Percentiles rank a stretch among this genome's conserved stretches.
These are phyloP conservation scores for Phanerodontia chrysosporium DNA, from an alignment of 768 basidiomycete genomes.

Conservation along the genomic window DNA sequence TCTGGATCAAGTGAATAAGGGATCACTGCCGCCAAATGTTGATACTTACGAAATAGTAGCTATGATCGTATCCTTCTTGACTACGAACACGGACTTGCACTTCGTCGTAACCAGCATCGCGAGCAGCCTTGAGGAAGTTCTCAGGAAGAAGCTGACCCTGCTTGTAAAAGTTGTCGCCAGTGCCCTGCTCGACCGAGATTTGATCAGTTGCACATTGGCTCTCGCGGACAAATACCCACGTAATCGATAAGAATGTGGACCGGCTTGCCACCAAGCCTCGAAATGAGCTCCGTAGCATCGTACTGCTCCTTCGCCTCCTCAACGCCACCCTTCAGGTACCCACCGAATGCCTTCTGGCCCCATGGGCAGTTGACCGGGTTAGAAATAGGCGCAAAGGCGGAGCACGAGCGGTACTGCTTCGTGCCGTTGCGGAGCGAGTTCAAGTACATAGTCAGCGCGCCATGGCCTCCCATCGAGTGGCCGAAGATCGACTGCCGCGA, in stretches of 20 bases:
- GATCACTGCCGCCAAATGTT: not conserved
- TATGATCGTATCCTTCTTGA: slow-evolving; percentile 85
- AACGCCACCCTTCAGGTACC: slow-evolving; percentile 75
- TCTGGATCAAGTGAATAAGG: slow-evolving; percentile 36
- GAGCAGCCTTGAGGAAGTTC: slow-evolving; percentile 76
- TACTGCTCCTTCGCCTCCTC: slow-evolving; percentile 71
- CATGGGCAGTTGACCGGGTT: slow-evolving; percentile 87
- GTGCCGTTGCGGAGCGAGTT: slow-evolving; percentile 41
- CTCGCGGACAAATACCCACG: slow-evolving; percentile 37
- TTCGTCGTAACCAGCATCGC: slow-evolving; percentile 67
- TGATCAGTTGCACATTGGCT: not conserved
- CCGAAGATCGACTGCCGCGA: slow-evolving; percentile 86
- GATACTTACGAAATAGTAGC: slow-evolving; percentile 75
- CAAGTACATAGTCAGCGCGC: slow-evolving; percentile 88
- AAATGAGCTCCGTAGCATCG: slow-evolving; percentile 84
- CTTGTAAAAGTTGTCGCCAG: slow-evolving; percentile 77
- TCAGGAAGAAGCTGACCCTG: slow-evolving; percentile 88
- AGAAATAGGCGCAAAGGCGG: slow-evolving; percentile 82
- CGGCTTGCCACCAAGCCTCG: slow-evolving; percentile 41
- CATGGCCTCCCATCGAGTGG: slow-evolving; percentile 98
- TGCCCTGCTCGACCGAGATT: slow-evolving; percentile 46
- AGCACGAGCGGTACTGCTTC: slow-evolving; percentile 78
- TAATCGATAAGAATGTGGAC: slow-evolving; percentile 86
- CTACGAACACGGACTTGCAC: slow-evolving; percentile 72
- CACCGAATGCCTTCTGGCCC: slow-evolving; percentile 89